Conservation (phyloP, 352 stramenopile species). For the Phytopythium vexans region DNA sequence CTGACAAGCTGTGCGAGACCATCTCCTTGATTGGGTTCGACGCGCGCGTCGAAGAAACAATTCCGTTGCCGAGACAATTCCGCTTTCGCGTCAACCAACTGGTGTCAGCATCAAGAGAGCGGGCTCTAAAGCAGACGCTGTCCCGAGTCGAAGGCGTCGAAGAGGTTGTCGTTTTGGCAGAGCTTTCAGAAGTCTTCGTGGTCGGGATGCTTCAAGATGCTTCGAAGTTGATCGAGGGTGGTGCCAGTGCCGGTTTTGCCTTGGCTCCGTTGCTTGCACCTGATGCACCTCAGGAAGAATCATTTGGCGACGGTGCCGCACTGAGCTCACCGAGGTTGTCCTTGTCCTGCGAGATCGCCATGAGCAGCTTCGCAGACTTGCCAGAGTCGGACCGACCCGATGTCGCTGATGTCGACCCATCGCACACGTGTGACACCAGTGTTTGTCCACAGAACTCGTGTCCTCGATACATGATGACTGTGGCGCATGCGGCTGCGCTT, state of each 20-base stretch:
- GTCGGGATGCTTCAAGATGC: conserved; percentile 47
- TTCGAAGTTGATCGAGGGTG: conserved; percentile 32
- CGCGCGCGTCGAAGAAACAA: conserved; percentile 30
- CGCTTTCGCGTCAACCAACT: conserved; percentile 48
- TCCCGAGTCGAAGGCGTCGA: conserved; percentile 62
- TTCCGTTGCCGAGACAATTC: conserved; percentile 44
- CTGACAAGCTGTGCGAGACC: conserved; percentile 28
- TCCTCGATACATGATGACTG: conserved; percentile 68
- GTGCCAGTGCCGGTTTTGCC: conserved; percentile 30
- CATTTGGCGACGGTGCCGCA: too few species aligned
- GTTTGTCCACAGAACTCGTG: conserved; percentile 67
- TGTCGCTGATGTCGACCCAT: conserved; percentile 2
- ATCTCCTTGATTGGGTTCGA: conserved; percentile 66
- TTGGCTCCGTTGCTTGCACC: conserved; percentile 19
- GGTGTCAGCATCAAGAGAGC: conserved; percentile 16
- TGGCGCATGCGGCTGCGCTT: conserved; percentile 75
- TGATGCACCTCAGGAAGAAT: too few species aligned
- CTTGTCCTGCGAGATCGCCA: background rate
- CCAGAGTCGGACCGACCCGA: background rate
- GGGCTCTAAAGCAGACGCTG: conserved; percentile 22
- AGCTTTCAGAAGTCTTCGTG: conserved; percentile 59
- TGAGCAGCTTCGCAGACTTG: background rate
- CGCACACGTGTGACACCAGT: conserved; percentile 60
- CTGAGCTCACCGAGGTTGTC: background rate
- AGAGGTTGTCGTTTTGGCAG: conserved; percentile 46